These are phyloP conservation scores for Erysimum pusillum DNA, from an alignment of 441 rosid genomes.

Conservation along the genomic window DNA sequence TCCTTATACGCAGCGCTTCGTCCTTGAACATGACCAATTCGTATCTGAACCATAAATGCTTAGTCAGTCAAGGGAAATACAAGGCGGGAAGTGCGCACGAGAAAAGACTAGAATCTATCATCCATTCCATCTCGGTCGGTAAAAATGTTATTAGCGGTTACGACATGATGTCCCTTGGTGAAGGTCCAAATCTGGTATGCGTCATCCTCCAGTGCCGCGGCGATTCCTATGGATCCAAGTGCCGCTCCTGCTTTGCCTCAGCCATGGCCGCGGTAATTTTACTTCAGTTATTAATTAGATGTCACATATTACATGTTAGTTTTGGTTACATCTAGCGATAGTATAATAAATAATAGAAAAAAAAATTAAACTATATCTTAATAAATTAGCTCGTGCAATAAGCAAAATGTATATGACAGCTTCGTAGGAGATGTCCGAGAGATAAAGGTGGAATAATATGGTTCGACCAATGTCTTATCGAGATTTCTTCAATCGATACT, in stretches of 20 bases:
- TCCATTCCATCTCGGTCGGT: slow-evolving; percentile 8
- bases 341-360: not conserved
- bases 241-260: slow-evolving; percentile 43
- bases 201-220: slow-evolving; percentile 72
- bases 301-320: not conserved
- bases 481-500: slow-evolving; percentile 51
- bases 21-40: slow-evolving; percentile 27
- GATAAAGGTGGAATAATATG: slow-evolving; percentile 68
- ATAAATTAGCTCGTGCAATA: not conserved
- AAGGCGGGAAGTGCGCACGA: slow-evolving; percentile 52
- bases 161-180: slow-evolving; percentile 35
- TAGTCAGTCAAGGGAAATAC: slow-evolving; percentile 52
- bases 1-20: slow-evolving; percentile 8
- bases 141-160: slow-evolving; percentile 51
- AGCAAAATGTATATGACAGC: slow-evolving; percentile 9
- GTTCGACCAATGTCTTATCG: slow-evolving; percentile 69
- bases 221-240: slow-evolving; percentile 56
- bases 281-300: not conserved
- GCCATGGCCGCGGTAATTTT: not conserved
- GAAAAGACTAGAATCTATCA: slow-evolving; percentile 49
- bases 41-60: slow-evolving; percentile 57
- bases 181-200: slow-evolving; percentile 25
- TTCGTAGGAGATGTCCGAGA: slow-evolving; percentile 54
- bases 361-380: not conserved
- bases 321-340: not conserved